A percentile compares a stretch with the other conserved stretches of the same genome.
Evolutionary conservation across 2,329 filamentous ascomycete species (phyloP).

Genomic region (Aquanectria penicillioides): DNA sequence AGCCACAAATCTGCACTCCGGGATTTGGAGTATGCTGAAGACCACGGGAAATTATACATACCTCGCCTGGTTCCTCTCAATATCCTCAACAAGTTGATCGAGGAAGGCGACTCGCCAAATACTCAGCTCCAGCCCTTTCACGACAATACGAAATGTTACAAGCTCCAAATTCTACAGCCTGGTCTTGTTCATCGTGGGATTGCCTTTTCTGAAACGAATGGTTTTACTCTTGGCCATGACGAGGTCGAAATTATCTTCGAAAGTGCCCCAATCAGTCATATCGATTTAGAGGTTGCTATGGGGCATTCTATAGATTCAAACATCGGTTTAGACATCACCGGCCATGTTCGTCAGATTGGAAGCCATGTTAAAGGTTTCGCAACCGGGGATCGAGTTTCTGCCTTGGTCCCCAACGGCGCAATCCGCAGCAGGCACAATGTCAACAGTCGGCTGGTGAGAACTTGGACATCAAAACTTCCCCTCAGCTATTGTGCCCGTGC

Average conservation of each 20-base stretch:
- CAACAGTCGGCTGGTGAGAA: constrained; percentile 50
- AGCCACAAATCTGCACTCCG: constrained; percentile 25
- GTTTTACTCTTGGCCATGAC: constrained; percentile 36
- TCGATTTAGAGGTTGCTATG: constrained; percentile 50
- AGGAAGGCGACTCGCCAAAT: constrained; percentile 38
- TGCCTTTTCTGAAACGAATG: constrained; percentile 35
- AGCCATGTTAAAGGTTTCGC: constrained; percentile 43
- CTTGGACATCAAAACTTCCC: constrained; percentile 39
- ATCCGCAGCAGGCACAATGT: constrained; percentile 48
- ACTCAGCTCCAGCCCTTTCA: constrained; percentile 35
- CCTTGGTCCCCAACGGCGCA: constrained; percentile 48
- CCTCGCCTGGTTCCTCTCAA: constrained; percentile 55
- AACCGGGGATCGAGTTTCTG: constrained; percentile 54
- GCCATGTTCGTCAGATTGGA: constrained; percentile 49
- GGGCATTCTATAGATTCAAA: constrained; percentile 44
- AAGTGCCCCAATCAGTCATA: constrained; percentile 46
- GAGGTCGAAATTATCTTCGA: constrained; percentile 55
- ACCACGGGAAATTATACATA: constrained; percentile 50
- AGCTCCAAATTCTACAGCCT: constrained; percentile 40
- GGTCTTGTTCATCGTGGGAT: constrained; percentile 39
- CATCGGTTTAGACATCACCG: constrained; percentile 55
- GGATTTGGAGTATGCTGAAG: constrained; percentile 58
- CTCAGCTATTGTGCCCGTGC: constrained; percentile 55
- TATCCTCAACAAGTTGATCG: constrained; percentile 57
- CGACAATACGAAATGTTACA: constrained; percentile 19